These are phyloP conservation scores for Cladosporium phlei DNA, from an alignment of 2,329 filamentous ascomycete genomes.

Conservation along the genomic window DNA sequence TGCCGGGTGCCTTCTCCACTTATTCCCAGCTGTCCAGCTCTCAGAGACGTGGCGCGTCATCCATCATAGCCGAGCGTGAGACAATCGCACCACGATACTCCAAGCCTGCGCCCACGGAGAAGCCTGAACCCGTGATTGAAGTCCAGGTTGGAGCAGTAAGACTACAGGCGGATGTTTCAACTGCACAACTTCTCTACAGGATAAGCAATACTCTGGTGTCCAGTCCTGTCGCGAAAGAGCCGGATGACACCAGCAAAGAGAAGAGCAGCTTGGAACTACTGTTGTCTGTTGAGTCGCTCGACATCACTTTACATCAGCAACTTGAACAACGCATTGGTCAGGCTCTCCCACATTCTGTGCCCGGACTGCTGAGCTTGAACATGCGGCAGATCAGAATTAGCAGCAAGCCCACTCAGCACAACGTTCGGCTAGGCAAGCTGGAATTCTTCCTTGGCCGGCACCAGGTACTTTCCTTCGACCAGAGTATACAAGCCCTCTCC, in stretches of 20 bases:
- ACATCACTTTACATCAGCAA: background rate
- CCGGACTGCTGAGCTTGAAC: background rate
- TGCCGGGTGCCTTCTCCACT: constrained; percentile 46
- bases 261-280: too few relatives aligned
- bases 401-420: background rate
- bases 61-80: background rate
- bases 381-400: background rate
- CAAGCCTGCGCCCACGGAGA: background rate
- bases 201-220: constrained; percentile 1
- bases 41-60: constrained; percentile 21
- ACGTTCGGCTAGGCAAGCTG: constrained; percentile 3
- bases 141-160: constrained; percentile 17
- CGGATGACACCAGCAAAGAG: too few relatives aligned
- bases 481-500: constrained; percentile 4
- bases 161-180: constrained; percentile 20
- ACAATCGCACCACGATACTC: background rate
- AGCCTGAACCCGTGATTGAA: constrained; percentile 10
- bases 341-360: background rate
- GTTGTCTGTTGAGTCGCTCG: background rate
- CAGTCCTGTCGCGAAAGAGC: too few relatives aligned
- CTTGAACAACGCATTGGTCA: background rate
- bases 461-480: constrained; percentile 23
- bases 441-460: constrained; percentile 19
- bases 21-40: constrained; percentile 41
- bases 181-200: constrained; percentile 19